phyloP scores from a whole-genome alignment of 2,329 filamentous ascomycete species.

The Paracoccidioides brasiliensis region DNA sequence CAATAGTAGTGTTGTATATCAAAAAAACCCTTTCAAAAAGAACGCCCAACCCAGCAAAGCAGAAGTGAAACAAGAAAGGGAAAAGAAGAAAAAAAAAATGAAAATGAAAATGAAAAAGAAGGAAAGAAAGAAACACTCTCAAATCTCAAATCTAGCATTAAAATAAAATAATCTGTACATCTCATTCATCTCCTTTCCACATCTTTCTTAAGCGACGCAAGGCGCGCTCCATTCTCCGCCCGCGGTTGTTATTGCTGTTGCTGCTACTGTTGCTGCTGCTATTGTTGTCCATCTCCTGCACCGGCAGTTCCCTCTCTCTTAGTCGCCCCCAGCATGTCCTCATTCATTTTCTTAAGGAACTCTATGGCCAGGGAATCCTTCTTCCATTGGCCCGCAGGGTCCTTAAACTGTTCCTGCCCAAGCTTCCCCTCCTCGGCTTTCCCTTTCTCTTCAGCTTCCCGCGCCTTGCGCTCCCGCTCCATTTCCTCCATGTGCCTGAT shows the following conservation, averaged over 20 bases:
- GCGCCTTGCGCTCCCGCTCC: constrained; percentile 71
- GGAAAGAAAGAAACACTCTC: no score
- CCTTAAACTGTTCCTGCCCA: constrained; percentile 67
- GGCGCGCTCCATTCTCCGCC: neutral
- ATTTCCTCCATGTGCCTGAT: constrained; percentile 98
- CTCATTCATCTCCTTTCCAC: neutral
- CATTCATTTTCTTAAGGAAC: constrained; percentile 37
- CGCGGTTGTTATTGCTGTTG: neutral
- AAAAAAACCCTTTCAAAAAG: no score
- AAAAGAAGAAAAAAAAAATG: no score
- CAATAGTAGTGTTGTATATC: no score
- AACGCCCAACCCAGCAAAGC: no score
- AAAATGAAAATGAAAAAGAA: no score
- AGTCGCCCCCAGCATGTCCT: constrained; percentile 7
- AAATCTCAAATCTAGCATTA: no score
- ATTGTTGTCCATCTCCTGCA: neutral
- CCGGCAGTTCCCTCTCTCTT: neutral
- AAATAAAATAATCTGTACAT: neutral
- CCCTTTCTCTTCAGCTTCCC: constrained; percentile 66
- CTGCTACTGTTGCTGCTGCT: neutral
- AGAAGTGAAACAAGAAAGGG: no score
- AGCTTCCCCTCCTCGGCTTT: constrained; percentile 61
- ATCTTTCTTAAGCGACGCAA: neutral
- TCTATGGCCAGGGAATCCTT: constrained; percentile 74
- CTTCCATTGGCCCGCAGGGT: constrained; percentile 70